These are phyloP conservation scores for Leishmania amazonensis DNA, from an alignment of 208 protist species.

Conservation along the genomic window DNA sequence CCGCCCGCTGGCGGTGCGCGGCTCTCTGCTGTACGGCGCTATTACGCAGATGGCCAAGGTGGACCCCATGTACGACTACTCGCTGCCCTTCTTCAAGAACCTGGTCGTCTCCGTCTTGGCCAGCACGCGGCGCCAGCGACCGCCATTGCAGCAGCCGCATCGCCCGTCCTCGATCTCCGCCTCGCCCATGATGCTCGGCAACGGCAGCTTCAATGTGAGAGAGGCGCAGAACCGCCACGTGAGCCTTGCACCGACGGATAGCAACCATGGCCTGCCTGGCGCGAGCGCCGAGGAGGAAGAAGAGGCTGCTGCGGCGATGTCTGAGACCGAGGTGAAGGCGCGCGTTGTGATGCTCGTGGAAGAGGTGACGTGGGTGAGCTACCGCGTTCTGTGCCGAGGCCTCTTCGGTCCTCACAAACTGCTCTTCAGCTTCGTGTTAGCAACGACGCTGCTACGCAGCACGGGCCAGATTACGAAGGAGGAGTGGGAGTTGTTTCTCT, in stretches of 20 bases:
- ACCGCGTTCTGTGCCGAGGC: slow-evolving; percentile 93
- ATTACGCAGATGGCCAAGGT: slow-evolving; percentile 89
- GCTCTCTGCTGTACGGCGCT: slow-evolving; percentile 95
- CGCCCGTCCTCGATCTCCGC: slow-evolving; percentile 17
- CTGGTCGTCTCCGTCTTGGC: slow-evolving; percentile 89
- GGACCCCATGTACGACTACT: slow-evolving; percentile 95
- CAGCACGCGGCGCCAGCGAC: slow-evolving; percentile 41
- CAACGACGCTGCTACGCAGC: slow-evolving; percentile 76
- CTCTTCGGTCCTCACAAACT: slow-evolving; percentile 95
- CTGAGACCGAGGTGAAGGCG: slow-evolving; percentile 45
- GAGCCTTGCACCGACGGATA: not conserved
- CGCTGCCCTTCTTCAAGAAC: slow-evolving; percentile 91
- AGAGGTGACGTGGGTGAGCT: slow-evolving; percentile 86
- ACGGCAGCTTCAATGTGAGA: not conserved
- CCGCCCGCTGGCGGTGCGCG: slow-evolving; percentile 90
- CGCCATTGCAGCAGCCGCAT: not conserved
- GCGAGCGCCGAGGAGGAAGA: slow-evolving; percentile 26
- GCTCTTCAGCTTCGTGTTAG: slow-evolving; percentile 94
- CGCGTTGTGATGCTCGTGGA: slow-evolving; percentile 75
- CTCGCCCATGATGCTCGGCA: not conserved
- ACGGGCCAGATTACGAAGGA: slow-evolving; percentile 49
- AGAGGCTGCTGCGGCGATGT: slow-evolving; percentile 5
- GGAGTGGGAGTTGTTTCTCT: slow-evolving; percentile 90
- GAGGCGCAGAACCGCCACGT: slow-evolving; percentile 1
- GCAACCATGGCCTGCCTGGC: not conserved